Base-by-base conservation (phyloP, 768 basidiomycete species). In the Tremella fuciformis region DNA sequence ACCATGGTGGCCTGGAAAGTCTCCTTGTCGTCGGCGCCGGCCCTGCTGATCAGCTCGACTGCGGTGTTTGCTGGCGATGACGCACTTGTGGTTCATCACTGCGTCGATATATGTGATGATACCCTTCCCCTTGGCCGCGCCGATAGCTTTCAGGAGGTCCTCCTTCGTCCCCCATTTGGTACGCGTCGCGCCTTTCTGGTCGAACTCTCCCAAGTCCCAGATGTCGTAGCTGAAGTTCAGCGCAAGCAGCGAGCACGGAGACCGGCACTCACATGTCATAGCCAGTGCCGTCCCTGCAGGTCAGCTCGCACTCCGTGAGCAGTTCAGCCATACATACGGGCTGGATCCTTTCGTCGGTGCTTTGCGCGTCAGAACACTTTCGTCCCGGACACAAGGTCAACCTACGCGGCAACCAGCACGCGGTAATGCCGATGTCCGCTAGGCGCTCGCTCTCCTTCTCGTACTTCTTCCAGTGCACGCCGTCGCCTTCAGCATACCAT, bases 121-220 rank as follows among this genome's bases (percentile, higher is more conserved):
- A 4, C 85, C 85, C 64, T 84, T 82, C 59, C 82, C 78, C 64
- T 81, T 82, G 1, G 91, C 91, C n/a, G 78, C 77, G 58, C 81
- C 78, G 68, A 87, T 87, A 21, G 89, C 88, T 11, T 79, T 67
- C 1, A 91, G 69, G 24, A 92, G 82, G 59, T 94, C 87, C 25
- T 88, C 84, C 64, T 85, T 87, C 13, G 87, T 86, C 21, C 92
- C 92, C 91, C 91, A 97, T 58, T 90, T 82, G 1, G 92, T 94
- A 15, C 80, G 74, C 29, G 52, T 56, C 18, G 44, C 57, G 3
- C 78, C 78, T 56, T 79, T 78, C 44, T 71, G 69, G 50, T 78
- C 77, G 39, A 79, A 78, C 62, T 79, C 78, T 50, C 78, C 78
- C 15, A 78, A 63, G 60, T 78, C 77, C 63, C 66, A 78, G 41